Evolutionary conservation across 345 rosid species (phyloP), one percentile per base, ranked within the genome.

Genomic region (Carallia brachiata): DNA sequence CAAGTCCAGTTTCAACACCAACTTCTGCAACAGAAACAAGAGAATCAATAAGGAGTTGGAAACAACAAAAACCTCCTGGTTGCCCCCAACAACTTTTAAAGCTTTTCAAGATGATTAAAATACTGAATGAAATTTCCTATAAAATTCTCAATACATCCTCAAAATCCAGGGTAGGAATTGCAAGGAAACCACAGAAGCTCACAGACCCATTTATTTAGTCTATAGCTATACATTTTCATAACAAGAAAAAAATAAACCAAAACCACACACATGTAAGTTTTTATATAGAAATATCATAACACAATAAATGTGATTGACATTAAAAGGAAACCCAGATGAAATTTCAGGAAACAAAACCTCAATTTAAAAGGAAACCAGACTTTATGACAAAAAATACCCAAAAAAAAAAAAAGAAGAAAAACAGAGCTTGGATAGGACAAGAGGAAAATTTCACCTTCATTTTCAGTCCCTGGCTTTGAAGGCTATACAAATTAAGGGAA

Each of bases 1-100:
- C 36, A 86, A 67, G 62, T 80, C 73, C 70, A 89, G 56, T 75
- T 78, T 86, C 84, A 89, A 55, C 0, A 88, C 90, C 62, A 88
- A 70, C 82, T 88, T 93, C 97, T 93, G 85, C 69, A 66, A 32
- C 10, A 55, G 57, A 73, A 64, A 54, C 30, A 75, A n/a, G n/a
- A 13, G 53, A 56, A 36, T 71, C 34, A 55, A 13, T 65, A 32
- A 32, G 60, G 55, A 56, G 23, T 62, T 63, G 27, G 40, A 54
- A 62, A 50, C 66, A 63, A 31, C 40, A 53, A 50, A 70, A 6
- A 23, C 2, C 37, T 54, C 52, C 34, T 6, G 16, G 5, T 27
- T 44, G 52, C 27, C 54, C 62, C 0, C 13, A 27, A 56, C 27
- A 56, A 27, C 31, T 4, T 30, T 19, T 23, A 9, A 44, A 44